These are phyloP conservation scores for Solanum paucissectum DNA, from an alignment of 257 asterid genomes.

Conservation along the genomic window DNA sequence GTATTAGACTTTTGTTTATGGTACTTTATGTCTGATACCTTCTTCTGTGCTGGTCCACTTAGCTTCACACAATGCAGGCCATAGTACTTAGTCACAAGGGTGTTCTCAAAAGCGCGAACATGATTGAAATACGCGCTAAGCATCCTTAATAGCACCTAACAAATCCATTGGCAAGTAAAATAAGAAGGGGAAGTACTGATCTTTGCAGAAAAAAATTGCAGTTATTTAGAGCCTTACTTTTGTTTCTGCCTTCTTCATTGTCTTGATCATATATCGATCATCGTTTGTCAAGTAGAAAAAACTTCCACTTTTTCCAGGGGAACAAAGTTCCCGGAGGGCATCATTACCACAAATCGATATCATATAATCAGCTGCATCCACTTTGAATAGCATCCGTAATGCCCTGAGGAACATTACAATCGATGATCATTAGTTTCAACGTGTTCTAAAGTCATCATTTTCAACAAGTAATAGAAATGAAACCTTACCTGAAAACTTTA, in stretches of 20 bases:
- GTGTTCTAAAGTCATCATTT: background rate
- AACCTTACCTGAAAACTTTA: background rate
- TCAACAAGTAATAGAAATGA: background rate
- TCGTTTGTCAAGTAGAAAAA: slow-evolving; percentile 1
- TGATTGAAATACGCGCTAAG: slow-evolving; percentile 52
- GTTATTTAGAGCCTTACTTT: background rate
- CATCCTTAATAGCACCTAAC: slow-evolving; percentile 62
- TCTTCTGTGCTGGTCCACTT: slow-evolving; percentile 50
- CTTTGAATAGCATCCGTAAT: background rate
- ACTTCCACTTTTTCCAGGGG: slow-evolving; percentile 6
- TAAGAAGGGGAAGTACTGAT: background rate
- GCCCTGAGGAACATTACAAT: background rate
- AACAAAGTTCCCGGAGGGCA: background rate
- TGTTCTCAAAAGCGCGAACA: slow-evolving; percentile 47
- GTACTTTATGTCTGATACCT: slow-evolving; percentile 29
- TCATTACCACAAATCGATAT: slow-evolving; percentile 1
- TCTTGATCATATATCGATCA: background rate
- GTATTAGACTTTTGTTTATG: background rate
- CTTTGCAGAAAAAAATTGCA: background rate
- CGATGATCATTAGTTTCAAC: background rate
- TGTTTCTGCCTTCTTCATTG: slow-evolving; percentile 2
- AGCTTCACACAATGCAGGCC: slow-evolving; percentile 61
- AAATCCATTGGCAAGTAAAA: background rate
- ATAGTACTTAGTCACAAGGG: slow-evolving; percentile 49
- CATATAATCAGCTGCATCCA: slow-evolving; percentile 4